These are phyloP conservation scores for Narthecium ossifragum DNA, from an alignment of 106 monocot species.

Conservation along the genomic window DNA sequence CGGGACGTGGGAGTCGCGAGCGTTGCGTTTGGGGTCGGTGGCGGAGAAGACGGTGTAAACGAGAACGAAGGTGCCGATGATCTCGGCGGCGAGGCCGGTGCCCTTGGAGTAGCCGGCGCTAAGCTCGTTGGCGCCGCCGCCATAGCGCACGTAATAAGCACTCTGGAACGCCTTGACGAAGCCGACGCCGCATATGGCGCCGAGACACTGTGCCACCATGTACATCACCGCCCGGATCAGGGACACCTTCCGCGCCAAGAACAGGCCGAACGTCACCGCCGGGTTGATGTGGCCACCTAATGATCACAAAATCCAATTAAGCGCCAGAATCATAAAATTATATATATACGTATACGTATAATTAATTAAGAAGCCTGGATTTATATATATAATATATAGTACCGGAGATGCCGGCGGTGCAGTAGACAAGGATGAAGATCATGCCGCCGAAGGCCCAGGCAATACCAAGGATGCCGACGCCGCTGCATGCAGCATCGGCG, in stretches of 20 bases:
- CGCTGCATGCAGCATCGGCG: conserved; percentile 13
- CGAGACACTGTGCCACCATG: conserved; percentile 40
- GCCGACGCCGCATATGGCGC: conserved; percentile 46
- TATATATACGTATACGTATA: not conserved
- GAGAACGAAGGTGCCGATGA: conserved; percentile 46
- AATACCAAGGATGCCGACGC: conserved; percentile 21
- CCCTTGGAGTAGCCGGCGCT: conserved; percentile 25
- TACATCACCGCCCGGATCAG: conserved; percentile 29
- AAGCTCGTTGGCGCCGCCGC: conserved; percentile 39
- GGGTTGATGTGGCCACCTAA: conserved; percentile 50
- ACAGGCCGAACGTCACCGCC: conserved; percentile 47
- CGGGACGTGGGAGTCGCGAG: conserved; percentile 55
- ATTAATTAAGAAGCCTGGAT: not conserved
- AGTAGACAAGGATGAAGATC: conserved; percentile 95
- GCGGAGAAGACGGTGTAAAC: conserved; percentile 54
- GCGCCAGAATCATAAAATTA: conserved; percentile 23
- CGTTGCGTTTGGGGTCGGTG: conserved; percentile 53
- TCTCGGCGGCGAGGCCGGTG: conserved; percentile 54
- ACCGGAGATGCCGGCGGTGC: conserved; percentile 97
- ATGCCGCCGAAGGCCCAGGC: conserved; percentile 96
- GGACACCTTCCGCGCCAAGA: conserved; percentile 48
- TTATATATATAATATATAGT: not conserved
- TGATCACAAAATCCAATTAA: conserved; percentile 36
- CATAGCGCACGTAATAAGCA: conserved; percentile 23
- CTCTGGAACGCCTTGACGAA: conserved; percentile 42